Evolutionary conservation across 768 basidiomycete genomes (phyloP).

Genomic region (Rhizopogon roseolus): DNA sequence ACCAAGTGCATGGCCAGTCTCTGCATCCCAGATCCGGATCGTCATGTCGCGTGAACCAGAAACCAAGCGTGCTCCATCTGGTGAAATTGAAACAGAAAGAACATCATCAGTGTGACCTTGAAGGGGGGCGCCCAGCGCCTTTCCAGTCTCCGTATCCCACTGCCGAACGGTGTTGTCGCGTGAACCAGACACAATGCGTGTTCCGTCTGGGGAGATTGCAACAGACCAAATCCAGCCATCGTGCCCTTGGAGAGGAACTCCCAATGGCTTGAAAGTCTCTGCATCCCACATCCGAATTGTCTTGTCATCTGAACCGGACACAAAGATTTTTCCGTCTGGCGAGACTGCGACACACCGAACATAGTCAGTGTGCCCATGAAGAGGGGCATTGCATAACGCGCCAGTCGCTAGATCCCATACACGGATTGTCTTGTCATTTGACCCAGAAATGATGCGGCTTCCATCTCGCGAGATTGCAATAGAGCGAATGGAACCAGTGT

Average conservation of each 20-base stretch:
- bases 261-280: too few species aligned
- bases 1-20: too few species aligned
- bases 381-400: neutral
- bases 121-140: too few species aligned
- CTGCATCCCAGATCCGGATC: conserved; percentile 2
- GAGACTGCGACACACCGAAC: neutral
- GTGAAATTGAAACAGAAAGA: too few species aligned
- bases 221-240: too few species aligned
- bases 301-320: neutral
- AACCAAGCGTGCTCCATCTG: neutral
- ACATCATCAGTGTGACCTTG: too few species aligned
- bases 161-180: too few species aligned
- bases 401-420: neutral
- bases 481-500: neutral
- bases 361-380: neutral
- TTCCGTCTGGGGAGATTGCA: too few species aligned
- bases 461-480: neutral
- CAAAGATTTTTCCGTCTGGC: neutral
- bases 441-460: conserved; percentile 10
- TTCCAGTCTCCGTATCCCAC: too few species aligned
- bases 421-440: neutral
- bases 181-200: too few species aligned
- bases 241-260: too few species aligned
- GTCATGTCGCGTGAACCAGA: neutral
- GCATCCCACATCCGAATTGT: conserved; percentile 1